Evolutionary conservation across 2,329 filamentous ascomycete genomes (phyloP).

Genomic region (Davidsoniella australis): DNA sequence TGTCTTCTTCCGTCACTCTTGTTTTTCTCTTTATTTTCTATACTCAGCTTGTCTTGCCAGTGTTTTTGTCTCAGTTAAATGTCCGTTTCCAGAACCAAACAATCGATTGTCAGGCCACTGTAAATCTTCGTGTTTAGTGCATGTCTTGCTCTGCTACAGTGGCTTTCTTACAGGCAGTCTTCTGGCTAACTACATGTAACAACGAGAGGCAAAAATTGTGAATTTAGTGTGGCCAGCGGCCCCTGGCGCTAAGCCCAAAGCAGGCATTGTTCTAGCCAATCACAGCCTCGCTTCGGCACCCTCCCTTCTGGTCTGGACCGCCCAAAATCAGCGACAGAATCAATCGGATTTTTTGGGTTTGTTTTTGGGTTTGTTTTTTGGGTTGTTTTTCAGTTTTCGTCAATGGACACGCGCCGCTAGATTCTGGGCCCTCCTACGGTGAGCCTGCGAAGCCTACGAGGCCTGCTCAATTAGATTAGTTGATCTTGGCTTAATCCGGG

Average conservation of each 20-base stretch:
- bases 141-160: not conserved
- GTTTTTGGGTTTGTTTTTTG: not conserved
- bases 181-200: not conserved
- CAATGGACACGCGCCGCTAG: too few relatives aligned
- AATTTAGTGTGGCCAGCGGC: not conserved
- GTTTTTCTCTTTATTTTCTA: not conserved
- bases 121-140: not conserved
- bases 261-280: constrained; percentile 1
- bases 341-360: not conserved
- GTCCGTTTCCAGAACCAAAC: not conserved
- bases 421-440: too few relatives aligned
- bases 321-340: not conserved
- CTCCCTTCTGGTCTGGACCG: not conserved
- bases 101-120: not conserved
- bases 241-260: constrained; percentile 10
- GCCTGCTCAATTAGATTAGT: too few relatives aligned
- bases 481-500: too few relatives aligned
- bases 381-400: too few relatives aligned
- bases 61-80: not conserved
- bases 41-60: not conserved
- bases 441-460: too few relatives aligned
- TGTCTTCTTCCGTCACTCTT: not conserved
- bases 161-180: not conserved
- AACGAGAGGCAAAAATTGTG: not conserved
- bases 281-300: not conserved